These are phyloP conservation scores for Celoporthe dispersa DNA, from an alignment of 2,329 filamentous ascomycete species.

Conservation along the genomic window DNA sequence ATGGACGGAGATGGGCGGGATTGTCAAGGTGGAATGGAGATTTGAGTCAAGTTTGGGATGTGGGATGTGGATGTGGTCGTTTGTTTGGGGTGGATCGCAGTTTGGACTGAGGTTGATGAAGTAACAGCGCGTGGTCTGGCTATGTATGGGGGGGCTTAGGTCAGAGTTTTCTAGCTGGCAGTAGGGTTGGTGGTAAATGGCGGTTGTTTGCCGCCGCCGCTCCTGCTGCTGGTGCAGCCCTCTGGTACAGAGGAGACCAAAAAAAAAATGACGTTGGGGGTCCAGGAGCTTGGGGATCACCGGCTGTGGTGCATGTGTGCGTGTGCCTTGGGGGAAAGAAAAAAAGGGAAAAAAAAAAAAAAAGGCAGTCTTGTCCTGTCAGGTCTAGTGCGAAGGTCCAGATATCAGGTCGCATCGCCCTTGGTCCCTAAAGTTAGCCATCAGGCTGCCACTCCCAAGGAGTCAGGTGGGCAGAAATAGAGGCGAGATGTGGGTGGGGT, in stretches of 20 bases:
- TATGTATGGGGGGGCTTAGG: not conserved
- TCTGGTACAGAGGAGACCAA: not conserved
- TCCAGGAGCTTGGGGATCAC: constrained; percentile 10
- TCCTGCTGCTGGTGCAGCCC: not conserved
- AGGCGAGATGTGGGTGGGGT: not conserved
- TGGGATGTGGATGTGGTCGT: constrained; percentile 1
- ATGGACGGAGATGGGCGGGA: constrained; percentile 22
- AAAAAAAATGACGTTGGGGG: constrained; percentile 24
- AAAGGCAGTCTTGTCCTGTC: not conserved
- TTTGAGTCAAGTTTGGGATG: constrained; percentile 12
- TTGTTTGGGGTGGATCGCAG: constrained; percentile 10
- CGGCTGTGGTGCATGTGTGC: not conserved
- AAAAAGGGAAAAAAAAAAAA: too few species aligned
- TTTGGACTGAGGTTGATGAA: not conserved
- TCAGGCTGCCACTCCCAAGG: not conserved
- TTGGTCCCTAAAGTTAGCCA: not conserved
- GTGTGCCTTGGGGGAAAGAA: constrained; percentile 2
- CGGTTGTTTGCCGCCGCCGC: not conserved
- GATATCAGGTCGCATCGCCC: not conserved
- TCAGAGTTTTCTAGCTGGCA: constrained; percentile 27
- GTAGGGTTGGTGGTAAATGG: not conserved
- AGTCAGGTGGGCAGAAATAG: not conserved
- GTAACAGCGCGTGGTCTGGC: constrained; percentile 1
- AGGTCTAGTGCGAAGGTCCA: not conserved
- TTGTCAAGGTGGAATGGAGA: constrained; percentile 16